Evolutionary conservation across 75 land plant species (phyloP).

Genomic region (Gnetum montanum): DNA sequence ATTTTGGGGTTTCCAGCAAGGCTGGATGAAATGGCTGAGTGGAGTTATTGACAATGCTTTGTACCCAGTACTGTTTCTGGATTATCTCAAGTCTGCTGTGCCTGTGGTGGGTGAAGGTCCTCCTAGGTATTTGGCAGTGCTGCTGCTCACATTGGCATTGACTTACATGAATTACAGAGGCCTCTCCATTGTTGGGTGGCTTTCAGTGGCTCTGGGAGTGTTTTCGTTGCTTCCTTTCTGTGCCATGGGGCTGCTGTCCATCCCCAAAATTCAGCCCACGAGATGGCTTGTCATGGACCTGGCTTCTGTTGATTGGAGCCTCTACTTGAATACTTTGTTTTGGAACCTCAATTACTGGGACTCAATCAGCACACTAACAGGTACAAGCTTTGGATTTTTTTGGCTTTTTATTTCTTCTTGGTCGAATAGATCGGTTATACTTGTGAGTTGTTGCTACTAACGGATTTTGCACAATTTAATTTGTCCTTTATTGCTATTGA

Average conservation of each 20-base stretch:
- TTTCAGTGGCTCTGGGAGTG: conserved; percentile 40
- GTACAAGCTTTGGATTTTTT: no score
- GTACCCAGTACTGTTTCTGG: conserved; percentile 72
- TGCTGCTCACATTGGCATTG: conserved; percentile 25
- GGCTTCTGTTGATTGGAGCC: conserved; percentile 30
- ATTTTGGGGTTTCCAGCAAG: conserved; percentile 76
- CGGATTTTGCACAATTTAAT: no score
- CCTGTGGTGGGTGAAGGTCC: conserved; percentile 20
- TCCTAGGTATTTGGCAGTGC: conserved; percentile 27
- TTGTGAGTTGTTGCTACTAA: no score
- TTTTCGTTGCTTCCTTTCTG: conserved; percentile 39
- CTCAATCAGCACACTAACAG: conserved; percentile 65
- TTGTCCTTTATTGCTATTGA: no score
- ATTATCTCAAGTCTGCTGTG: conserved; percentile 44
- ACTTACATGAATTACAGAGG: conserved; percentile 74
- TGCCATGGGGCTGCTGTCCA: conserved; percentile 12
- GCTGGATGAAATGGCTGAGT: conserved; percentile 79
- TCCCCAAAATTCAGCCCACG: conserved; percentile 42
- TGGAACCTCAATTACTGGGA: conserved; percentile 94
- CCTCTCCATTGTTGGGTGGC: conserved; percentile 47
- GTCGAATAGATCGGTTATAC: no score
- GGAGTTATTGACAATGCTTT: conserved; percentile 66
- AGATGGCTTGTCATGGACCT: conserved; percentile 27
- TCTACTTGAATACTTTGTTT: conserved; percentile 65
- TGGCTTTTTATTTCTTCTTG: no score